phyloP scores from a whole-genome alignment of 2,329 filamentous ascomycete genomes.

The Aureobasidium leucospermi region DNA sequence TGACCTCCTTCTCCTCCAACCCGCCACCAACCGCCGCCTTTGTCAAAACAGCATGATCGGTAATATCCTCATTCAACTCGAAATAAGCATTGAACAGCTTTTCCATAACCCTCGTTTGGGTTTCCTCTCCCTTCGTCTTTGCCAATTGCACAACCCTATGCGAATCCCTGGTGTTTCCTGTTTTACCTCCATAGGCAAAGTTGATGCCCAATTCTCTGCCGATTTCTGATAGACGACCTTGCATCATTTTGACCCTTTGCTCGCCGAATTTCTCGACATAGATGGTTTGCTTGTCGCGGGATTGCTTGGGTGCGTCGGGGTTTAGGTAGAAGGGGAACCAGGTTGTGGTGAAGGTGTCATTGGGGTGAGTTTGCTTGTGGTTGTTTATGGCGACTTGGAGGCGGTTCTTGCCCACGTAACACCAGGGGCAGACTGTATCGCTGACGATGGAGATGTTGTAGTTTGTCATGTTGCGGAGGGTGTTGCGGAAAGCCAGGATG shows the following conservation, averaged over 20 bases:
- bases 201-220: slow-evolving; percentile 62
- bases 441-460: slow-evolving; percentile 71
- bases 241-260: slow-evolving; percentile 52
- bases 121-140: slow-evolving; percentile 45
- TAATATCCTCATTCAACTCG: slow-evolving; percentile 42
- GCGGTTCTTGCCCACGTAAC: slow-evolving; percentile 73
- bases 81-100: slow-evolving; percentile 55
- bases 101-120: slow-evolving; percentile 55
- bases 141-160: slow-evolving; percentile 69
- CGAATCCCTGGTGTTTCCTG: slow-evolving; percentile 71
- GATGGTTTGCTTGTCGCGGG: slow-evolving; percentile 47
- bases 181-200: slow-evolving; percentile 64
- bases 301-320: slow-evolving; percentile 50
- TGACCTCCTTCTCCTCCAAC: slow-evolving; percentile 34
- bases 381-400: slow-evolving; percentile 64
- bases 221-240: slow-evolving; percentile 48
- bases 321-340: slow-evolving; percentile 81
- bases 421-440: slow-evolving; percentile 72
- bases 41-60: slow-evolving; percentile 32
- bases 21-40: slow-evolving; percentile 37
- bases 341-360: slow-evolving; percentile 63
- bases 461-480: slow-evolving; percentile 53
- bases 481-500: slow-evolving; percentile 20
- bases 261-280: slow-evolving; percentile 59
- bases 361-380: slow-evolving; percentile 47